A percentile compares a stretch with the other conserved stretches of the same genome.
Evolutionary conservation across 768 basidiomycete species (phyloP).

Genomic region (Hericium erinaceus): DNA sequence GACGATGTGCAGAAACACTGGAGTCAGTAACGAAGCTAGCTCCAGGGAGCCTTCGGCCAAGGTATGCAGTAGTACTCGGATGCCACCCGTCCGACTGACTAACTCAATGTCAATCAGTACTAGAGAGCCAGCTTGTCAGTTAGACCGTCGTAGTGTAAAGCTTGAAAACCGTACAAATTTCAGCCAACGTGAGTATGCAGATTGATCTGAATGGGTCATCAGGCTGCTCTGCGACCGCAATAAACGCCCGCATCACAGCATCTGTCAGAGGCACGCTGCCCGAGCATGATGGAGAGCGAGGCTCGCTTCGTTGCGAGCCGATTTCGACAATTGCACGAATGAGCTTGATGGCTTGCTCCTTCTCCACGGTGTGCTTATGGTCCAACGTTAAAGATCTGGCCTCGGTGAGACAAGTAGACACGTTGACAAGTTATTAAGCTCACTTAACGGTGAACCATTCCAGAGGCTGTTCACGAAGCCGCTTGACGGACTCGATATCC

Average conservation of each 20-base stretch:
- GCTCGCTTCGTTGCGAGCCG: conserved; percentile 48
- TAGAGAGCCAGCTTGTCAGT: conserved; percentile 22
- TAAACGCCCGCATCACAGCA: conserved; percentile 76
- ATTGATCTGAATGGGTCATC: conserved; percentile 84
- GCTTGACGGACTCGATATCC: conserved; percentile 60
- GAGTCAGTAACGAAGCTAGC: conserved; percentile 67
- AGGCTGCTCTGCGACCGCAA: conserved; percentile 85
- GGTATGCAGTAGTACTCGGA: conserved; percentile 77
- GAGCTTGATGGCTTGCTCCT: conserved; percentile 88
- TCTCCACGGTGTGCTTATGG: conserved; percentile 72
- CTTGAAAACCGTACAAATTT: conserved; percentile 58
- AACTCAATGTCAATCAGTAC: conserved; percentile 85
- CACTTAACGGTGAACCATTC: conserved; percentile 92
- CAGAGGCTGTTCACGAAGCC: conserved; percentile 52
- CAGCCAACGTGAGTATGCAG: conserved; percentile 79
- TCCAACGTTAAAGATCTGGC: conserved; percentile 77
- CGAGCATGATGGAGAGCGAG: conserved; percentile 29
- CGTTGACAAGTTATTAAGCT: conserved; percentile 7
- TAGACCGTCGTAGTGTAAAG: background rate
- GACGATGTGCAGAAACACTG: conserved; percentile 72
- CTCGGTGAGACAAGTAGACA: conserved; percentile 5
- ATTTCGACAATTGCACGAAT: conserved; percentile 77
- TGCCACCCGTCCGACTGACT: conserved; percentile 70
- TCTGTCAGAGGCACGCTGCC: conserved; percentile 58
- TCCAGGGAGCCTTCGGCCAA: conserved; percentile 88